These are phyloP conservation scores for Glonium stellatum DNA, from an alignment of 495 filamentous ascomycete genomes.

Conservation along the genomic window DNA sequence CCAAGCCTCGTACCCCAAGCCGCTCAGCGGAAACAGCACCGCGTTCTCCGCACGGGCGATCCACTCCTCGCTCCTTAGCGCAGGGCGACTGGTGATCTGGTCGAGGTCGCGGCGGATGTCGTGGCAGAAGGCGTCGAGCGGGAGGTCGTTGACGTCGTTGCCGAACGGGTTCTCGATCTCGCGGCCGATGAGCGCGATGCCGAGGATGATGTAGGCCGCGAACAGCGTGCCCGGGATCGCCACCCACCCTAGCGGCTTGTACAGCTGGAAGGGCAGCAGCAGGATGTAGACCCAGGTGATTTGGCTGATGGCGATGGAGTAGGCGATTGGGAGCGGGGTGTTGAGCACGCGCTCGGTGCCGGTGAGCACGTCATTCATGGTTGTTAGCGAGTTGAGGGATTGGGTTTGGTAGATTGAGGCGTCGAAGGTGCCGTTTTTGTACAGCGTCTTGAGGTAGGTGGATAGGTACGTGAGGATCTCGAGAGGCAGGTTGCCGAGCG, in stretches of 20 bases:
- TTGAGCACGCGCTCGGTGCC: constrained; percentile 75
- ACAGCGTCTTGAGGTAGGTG: constrained; percentile 28
- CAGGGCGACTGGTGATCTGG: constrained; percentile 54
- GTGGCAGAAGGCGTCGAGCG: constrained; percentile 68
- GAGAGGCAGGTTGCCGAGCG: constrained; percentile 34
- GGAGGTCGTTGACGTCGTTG: constrained; percentile 78
- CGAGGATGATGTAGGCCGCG: constrained; percentile 80
- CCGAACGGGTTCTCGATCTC: constrained; percentile 91
- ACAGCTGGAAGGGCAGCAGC: constrained; percentile 78
- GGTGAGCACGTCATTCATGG: constrained; percentile 65
- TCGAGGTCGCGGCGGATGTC: constrained; percentile 68
- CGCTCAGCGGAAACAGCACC: constrained; percentile 62
- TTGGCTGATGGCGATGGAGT: constrained; percentile 77
- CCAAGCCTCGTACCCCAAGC: constrained; percentile 54
- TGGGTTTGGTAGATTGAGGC: constrained; percentile 34
- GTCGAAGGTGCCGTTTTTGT: constrained; percentile 48
- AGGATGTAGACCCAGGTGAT: constrained; percentile 85
- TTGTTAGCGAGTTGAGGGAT: constrained; percentile 34
- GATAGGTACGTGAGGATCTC: constrained; percentile 31
- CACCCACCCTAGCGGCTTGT: constrained; percentile 54
- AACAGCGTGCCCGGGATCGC: constrained; percentile 78
- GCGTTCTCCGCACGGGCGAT: constrained; percentile 52
- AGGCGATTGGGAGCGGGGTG: constrained; percentile 77
- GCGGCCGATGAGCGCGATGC: constrained; percentile 64
- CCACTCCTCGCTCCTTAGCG: constrained; percentile 53